phyloP scores from a whole-genome alignment of 805 yeast genomes.

The Sugiyamaella chiloensis region DNA sequence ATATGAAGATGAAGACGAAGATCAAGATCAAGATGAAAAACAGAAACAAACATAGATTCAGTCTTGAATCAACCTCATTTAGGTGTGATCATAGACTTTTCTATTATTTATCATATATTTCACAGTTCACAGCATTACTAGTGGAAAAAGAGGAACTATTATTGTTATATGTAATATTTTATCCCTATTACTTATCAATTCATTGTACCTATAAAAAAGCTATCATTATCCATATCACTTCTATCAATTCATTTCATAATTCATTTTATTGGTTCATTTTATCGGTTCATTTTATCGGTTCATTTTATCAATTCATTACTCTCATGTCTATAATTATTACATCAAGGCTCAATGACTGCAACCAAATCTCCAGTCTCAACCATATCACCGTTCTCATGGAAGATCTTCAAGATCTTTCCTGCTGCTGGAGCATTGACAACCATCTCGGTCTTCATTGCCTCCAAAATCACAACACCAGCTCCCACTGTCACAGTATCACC shows the following conservation, averaged over 20 bases:
- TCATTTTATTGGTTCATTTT: background rate
- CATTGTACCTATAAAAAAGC: no score
- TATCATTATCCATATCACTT: no score
- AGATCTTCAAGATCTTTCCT: slow-evolving; percentile 36
- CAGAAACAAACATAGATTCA: no score
- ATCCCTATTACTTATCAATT: no score
- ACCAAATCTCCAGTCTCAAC: slow-evolving; percentile 96
- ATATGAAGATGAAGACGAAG: slow-evolving; percentile 16
- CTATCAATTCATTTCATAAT: background rate
- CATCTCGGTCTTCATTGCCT: slow-evolving; percentile 99
- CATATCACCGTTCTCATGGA: slow-evolving; percentile 88
- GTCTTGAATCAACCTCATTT: no score
- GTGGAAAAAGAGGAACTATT: no score
- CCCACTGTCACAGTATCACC: slow-evolving; percentile 74
- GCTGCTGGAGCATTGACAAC: slow-evolving; percentile 61
- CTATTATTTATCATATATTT: no score
- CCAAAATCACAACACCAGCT: slow-evolving; percentile 82
- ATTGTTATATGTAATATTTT: no score
- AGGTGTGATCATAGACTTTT: no score
- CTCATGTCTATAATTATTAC: no score
- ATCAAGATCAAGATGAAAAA: slow-evolving; percentile 11
- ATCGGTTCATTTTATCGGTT: background rate
- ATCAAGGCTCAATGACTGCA: slow-evolving; percentile 59
- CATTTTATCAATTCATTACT: no score
- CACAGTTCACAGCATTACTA: no score